Evolutionary conservation across 2,329 filamentous ascomycete genomes (phyloP).

Genomic region (Pyricularia grisea): DNA sequence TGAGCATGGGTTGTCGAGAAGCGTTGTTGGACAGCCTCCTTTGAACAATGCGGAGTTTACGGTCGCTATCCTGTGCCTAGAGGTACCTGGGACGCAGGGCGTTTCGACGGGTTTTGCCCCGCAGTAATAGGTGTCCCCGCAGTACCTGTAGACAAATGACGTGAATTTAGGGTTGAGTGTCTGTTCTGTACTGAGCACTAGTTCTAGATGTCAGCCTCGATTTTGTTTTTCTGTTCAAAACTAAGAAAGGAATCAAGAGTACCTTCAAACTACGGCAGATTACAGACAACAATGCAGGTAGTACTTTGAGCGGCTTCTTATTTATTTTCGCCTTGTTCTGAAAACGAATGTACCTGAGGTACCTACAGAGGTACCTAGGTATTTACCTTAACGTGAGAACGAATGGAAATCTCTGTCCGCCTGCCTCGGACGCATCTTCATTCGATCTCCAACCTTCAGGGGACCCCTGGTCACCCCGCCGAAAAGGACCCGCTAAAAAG

Average conservation of each 20-base stretch:
- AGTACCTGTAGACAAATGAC: conserved; percentile 7
- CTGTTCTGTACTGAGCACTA: too few relatives aligned
- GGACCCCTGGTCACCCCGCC: neutral
- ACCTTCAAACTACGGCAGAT: too few relatives aligned
- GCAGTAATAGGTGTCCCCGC: conserved; percentile 8
- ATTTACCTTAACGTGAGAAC: neutral
- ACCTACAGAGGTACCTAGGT: too few relatives aligned
- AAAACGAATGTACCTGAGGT: neutral
- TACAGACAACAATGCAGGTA: too few relatives aligned
- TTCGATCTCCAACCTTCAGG: neutral
- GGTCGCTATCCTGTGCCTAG: neutral
- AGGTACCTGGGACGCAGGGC: neutral
- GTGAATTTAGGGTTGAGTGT: conserved; percentile 9
- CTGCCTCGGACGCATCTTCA: neutral
- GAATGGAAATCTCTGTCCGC: neutral
- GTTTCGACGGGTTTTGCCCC: neutral
- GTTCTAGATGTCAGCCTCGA: neutral
- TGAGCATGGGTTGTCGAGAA: neutral
- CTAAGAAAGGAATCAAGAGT: too few relatives aligned
- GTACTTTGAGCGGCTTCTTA: too few relatives aligned
- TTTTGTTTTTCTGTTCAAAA: neutral
- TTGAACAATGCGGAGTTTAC: neutral
- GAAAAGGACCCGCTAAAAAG: neutral
- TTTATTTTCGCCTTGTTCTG: neutral
- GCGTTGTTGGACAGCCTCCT: neutral